A percentile compares a stretch with the other conserved stretches of the same genome.
Evolutionary conservation across 164 flowering plant species (phyloP).

Genomic region (Malania oleifera): DNA sequence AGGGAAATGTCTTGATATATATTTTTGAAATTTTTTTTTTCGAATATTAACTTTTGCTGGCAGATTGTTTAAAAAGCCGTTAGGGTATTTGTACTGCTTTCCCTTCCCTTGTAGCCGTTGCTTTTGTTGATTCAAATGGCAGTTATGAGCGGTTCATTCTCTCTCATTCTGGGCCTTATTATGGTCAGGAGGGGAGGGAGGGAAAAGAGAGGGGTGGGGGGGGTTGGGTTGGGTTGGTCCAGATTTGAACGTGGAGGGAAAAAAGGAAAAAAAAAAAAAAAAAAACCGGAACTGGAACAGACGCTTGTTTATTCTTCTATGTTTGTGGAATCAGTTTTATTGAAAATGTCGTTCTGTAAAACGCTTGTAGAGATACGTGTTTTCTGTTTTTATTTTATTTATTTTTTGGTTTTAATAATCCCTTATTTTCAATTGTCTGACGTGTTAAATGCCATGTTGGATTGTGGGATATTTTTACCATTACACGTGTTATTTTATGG

Average conservation of each 20-base stretch:
- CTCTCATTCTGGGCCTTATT: not conserved
- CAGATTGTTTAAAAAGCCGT: constrained; percentile 29
- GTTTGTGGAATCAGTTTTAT: constrained; percentile 3
- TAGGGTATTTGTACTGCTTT: constrained; percentile 11
- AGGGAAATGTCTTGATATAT: too few relatives aligned
- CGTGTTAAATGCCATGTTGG: too few relatives aligned
- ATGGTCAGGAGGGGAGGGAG: too few relatives aligned
- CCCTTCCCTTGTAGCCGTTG: constrained; percentile 29
- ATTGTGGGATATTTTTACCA: too few relatives aligned
- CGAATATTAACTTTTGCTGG: too few relatives aligned
- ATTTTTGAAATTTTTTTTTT: too few relatives aligned
- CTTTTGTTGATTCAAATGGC: constrained; percentile 33
- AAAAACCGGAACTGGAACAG: not conserved
- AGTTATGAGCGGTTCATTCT: constrained; percentile 24
- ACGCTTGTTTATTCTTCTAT: not conserved
- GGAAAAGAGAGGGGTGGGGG: too few relatives aligned
- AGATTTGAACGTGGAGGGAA: constrained; percentile 1
- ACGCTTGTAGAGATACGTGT: constrained; percentile 8
- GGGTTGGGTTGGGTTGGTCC: too few relatives aligned
- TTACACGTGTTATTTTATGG: too few relatives aligned
- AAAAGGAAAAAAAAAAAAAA: constrained; percentile 6
- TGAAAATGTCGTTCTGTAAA: constrained; percentile 7
- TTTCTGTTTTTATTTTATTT: not conserved
- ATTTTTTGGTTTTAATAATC: too few relatives aligned
- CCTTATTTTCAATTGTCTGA: too few relatives aligned